A percentile compares a stretch with the other conserved stretches of the same genome.
phyloP scores from a whole-genome alignment of 2,329 filamentous ascomycete genomes.

The Sarocladiaceae sp. region DNA sequence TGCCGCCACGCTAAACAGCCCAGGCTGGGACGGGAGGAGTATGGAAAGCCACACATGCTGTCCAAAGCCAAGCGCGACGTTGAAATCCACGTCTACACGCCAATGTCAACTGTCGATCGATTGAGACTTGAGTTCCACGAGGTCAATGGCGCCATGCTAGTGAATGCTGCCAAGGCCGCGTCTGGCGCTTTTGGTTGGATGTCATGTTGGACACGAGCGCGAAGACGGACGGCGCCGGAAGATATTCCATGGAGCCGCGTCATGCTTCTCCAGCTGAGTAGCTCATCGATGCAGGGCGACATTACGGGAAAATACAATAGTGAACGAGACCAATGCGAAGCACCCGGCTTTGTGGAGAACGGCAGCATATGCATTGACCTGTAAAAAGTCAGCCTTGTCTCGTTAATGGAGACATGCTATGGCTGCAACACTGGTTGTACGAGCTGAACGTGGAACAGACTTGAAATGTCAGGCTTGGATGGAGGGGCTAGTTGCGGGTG shows the following conservation, averaged over 20 bases:
- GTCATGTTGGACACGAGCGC: background rate
- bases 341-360: no score
- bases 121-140: background rate
- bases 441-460: background rate
- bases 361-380: background rate
- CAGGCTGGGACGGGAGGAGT: no score
- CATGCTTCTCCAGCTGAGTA: background rate
- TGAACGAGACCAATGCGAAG: no score
- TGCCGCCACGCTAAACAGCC: background rate
- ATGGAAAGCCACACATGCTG: background rate
- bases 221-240: background rate
- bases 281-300: no score
- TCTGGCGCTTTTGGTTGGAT: background rate
- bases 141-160: slow-evolving; percentile 2
- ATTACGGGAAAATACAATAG: no score
- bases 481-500: background rate
- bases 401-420: background rate
- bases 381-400: background rate
- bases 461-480: background rate
- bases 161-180: background rate
- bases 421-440: background rate
- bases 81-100: no score
- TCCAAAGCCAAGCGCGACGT: background rate
- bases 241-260: background rate
- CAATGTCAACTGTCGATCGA: background rate